Base-by-base conservation (phyloP, 129 eudicot species). In the carrot (Daucus carota) region DNA sequence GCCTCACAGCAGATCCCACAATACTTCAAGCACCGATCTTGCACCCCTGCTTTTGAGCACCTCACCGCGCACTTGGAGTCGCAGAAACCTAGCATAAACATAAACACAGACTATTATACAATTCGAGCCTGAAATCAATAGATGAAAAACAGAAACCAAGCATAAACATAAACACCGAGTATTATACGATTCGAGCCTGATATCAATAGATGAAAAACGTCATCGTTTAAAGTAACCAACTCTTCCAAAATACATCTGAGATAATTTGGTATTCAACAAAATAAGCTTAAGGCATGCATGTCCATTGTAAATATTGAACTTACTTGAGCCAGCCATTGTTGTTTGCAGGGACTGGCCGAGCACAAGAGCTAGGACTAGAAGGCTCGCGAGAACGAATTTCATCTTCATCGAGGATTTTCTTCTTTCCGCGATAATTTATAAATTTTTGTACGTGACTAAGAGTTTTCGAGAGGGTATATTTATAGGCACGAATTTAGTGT, bases 1-100 rank as follows among this genome's bases (percentile, higher is more conserved):
- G 86, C 82, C 59, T 81, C 80, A 8, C 98, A 92, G 63, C 98
- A 90, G 22, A 90, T 83, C n/a, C 93, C 96, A 29, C 96, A 90
- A 69, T 90, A 90, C 79, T 88, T 85, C 72, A 92, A 38, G 79
- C 96, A 92, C 73, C 90, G 84, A 22, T 92, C 89, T 46, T 84
- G 44, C 29, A 44, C 5, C 14, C 92, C 89, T 57, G 98, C 93
- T 83, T 92, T 85, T 28, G 96, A 82, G 70, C 98, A 92, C 82
- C 98, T 86, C 77, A 7, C 79, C 26, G 29, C 86, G 63, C 96
- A 92, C 73, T 88, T 92, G 3, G 88, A 80, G 63, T 84, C 90
- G 45, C 92, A 92, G 59, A 81, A 77, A 66, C 81, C 92, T 89
- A 34, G 13, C 6, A 40, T 40, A 40, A 40, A 40, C 43, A 40